Evolutionary conservation across 257 asterid genomes (phyloP).

Genomic region (Lavandula angustifolia): DNA sequence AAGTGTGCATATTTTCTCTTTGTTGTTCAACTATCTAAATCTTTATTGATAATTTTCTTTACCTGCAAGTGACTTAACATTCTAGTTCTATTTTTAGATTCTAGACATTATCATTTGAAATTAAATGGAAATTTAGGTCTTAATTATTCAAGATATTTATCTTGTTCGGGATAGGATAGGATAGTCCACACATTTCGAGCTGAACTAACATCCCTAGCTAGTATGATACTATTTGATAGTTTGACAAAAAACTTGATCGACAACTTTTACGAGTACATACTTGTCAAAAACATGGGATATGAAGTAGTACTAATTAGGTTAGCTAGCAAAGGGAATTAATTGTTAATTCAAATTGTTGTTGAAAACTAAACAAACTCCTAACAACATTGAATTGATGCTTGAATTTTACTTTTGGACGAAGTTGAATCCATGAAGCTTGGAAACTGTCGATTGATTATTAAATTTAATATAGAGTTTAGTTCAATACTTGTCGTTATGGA

Average conservation of each 20-base stretch:
- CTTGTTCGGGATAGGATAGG: too few species aligned
- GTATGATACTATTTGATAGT: too few species aligned
- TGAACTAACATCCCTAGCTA: too few species aligned
- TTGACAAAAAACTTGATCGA: neutral
- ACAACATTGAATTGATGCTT: neutral
- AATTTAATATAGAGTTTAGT: neutral
- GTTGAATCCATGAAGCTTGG: too few species aligned
- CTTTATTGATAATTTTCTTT: neutral
- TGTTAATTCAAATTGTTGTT: neutral
- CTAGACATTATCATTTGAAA: neutral
- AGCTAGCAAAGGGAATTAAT: neutral
- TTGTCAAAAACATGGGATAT: neutral
- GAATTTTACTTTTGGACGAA: too few species aligned
- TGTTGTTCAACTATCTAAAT: slow-evolving; percentile 41
- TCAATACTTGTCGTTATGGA: slow-evolving; percentile 25
- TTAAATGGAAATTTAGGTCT: neutral
- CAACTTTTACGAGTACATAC: neutral
- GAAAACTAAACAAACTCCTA: slow-evolving; percentile 13
- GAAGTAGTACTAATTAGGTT: neutral
- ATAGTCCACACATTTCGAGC: too few species aligned
- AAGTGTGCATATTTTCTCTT: neutral
- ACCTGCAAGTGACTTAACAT: neutral
- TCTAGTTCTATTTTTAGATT: neutral
- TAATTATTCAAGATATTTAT: neutral
- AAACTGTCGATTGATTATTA: too few species aligned